A percentile compares a stretch with the other conserved stretches of the same genome.
Evolutionary conservation across 2,329 filamentous ascomycete species (phyloP).

Genomic region (Venturia pyrina): DNA sequence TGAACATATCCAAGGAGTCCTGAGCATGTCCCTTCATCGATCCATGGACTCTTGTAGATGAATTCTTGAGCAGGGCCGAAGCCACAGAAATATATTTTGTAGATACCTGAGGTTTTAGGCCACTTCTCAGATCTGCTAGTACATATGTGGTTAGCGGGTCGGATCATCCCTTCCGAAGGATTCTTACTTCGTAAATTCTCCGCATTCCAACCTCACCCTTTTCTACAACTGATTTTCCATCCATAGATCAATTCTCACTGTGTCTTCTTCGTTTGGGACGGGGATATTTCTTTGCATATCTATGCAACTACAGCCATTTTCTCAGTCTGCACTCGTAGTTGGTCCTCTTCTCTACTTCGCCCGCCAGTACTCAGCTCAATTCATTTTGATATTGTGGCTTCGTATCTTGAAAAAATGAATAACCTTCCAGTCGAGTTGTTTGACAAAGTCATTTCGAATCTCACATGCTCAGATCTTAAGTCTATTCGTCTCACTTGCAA

Average conservation of each 20-base stretch:
- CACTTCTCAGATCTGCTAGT: not conserved
- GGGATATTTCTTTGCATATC: no score
- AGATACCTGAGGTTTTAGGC: no score
- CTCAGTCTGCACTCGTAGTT: not conserved
- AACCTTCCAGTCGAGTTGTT: not conserved
- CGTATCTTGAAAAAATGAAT: not conserved
- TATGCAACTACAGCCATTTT: no score
- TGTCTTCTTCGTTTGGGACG: no score
- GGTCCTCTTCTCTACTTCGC: not conserved
- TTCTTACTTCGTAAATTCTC: no score
- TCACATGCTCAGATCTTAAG: not conserved
- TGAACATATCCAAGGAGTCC: constrained; percentile 36
- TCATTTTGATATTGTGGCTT: not conserved
- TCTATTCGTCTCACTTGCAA: not conserved
- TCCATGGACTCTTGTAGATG: not conserved
- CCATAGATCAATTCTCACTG: no score
- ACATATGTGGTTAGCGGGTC: not conserved
- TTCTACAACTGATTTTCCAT: no score
- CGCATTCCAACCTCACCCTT: no score
- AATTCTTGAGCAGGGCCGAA: not conserved
- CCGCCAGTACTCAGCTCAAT: not conserved
- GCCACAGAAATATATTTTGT: not conserved
- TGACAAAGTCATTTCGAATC: not conserved
- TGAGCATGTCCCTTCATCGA: constrained; percentile 25
- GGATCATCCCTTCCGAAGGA: no score